Conservation (phyloP, 2,329 filamentous ascomycete genomes). For the Apiospora marii region DNA sequence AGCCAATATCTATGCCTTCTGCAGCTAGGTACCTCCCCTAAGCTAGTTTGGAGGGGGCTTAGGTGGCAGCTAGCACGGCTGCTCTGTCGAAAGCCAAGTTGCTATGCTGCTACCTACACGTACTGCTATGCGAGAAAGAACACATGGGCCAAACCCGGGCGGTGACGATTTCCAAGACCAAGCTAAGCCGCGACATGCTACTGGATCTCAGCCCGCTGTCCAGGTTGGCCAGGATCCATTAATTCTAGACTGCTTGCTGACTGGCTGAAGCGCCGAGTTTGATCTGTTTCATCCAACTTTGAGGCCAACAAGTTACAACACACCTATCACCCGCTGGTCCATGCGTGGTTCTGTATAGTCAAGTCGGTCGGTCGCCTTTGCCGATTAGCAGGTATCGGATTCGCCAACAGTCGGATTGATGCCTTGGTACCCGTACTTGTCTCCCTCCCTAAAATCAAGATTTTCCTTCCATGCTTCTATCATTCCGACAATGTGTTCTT, state of each 20-base stretch:
- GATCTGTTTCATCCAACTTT: conserved; percentile 14
- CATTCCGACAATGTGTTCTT: background rate
- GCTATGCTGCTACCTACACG: background rate
- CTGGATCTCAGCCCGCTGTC: conserved; percentile 18
- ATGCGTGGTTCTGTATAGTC: background rate
- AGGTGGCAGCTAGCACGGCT: no score
- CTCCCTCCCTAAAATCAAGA: background rate
- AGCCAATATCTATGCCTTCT: background rate
- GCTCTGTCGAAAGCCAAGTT: background rate
- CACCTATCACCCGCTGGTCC: conserved; percentile 1
- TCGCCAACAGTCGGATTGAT: background rate
- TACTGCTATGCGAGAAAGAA: background rate
- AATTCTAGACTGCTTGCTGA: conserved; percentile 8
- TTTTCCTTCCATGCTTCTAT: background rate
- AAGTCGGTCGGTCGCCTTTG: background rate
- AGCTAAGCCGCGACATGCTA: conserved; percentile 10
- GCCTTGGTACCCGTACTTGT: background rate
- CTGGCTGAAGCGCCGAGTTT: conserved; percentile 3
- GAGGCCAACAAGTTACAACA: conserved; percentile 6
- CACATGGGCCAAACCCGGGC: conserved; percentile 3
- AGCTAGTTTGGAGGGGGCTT: background rate
- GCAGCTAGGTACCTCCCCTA: background rate
- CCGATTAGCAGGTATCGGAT: background rate
- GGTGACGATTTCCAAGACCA: conserved; percentile 7
- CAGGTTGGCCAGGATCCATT: conserved; percentile 9